phyloP scores from a whole-genome alignment of 73 alveolate genomes.

The Symbiodinium pilosum region DNA sequence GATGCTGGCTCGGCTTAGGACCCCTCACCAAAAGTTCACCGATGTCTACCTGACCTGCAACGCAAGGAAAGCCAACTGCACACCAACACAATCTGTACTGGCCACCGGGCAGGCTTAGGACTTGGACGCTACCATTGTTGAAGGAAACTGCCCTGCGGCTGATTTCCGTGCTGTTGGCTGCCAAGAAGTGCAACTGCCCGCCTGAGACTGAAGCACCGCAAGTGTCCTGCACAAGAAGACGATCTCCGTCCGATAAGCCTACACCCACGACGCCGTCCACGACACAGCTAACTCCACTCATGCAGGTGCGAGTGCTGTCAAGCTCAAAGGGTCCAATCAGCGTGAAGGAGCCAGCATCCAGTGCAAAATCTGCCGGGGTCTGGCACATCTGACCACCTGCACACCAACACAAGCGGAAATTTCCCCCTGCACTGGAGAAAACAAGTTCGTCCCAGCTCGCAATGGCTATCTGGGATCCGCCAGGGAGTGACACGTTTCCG shows the following conservation, averaged over 20 bases:
- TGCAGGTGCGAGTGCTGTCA: not conserved
- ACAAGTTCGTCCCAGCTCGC: not conserved
- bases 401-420: slow-evolving; percentile 8
- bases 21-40: not conserved
- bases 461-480: not conserved
- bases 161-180: slow-evolving; percentile 3
- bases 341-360: not conserved
- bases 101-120: slow-evolving; percentile 45
- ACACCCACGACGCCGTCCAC: not conserved
- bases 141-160: too few species aligned
- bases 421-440: not conserved
- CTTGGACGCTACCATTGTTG: too few species aligned
- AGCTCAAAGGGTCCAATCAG: not conserved
- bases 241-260: slow-evolving; percentile 19
- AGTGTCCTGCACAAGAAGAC: slow-evolving; percentile 19
- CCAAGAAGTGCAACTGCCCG: not conserved
- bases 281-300: slow-evolving; percentile 4
- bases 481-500: not conserved
- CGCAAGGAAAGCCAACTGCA: not conserved
- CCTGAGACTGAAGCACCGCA: not conserved
- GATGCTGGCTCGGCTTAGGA: not conserved
- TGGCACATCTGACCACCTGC: not conserved
- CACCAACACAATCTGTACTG: slow-evolving; percentile 32
- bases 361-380: not conserved
- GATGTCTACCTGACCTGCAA: not conserved